These are phyloP conservation scores for Sequoia sempervirens DNA, from an alignment of 75 land plant genomes.

Conservation along the genomic window DNA sequence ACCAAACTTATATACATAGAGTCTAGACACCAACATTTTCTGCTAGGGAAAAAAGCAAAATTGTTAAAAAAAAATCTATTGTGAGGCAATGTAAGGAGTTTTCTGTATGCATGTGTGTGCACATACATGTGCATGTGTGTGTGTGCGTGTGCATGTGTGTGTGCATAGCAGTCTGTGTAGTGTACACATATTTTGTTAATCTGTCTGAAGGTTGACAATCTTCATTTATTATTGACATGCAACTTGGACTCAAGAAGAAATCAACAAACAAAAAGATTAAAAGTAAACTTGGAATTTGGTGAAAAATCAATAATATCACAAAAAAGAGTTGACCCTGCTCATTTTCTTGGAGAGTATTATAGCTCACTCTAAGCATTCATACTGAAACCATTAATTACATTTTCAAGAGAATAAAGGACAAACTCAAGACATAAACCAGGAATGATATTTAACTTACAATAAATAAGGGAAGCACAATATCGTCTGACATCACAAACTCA, in stretches of 20 bases:
- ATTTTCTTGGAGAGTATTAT: not conserved
- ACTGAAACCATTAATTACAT: not conserved
- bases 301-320: not conserved
- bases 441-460: not conserved
- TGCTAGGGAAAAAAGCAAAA: not conserved
- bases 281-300: not conserved
- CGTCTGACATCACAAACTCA: not conserved
- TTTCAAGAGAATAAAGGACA: not conserved
- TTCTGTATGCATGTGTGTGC: not conserved
- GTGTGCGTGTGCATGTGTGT: not conserved
- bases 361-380: not conserved
- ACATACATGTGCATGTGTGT: not conserved
- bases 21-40: not conserved
- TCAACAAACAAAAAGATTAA: not conserved
- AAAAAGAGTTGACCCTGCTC: not conserved
- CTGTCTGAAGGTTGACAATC: not conserved
- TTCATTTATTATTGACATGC: not conserved
- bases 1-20: not conserved
- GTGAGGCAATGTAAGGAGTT: not conserved
- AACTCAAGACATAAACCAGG: not conserved
- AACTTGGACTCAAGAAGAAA: not conserved
- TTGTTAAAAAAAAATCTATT: too few relatives aligned
- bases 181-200: not conserved
- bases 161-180: not conserved
- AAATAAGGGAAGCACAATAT: not conserved